phyloP scores from a whole-genome alignment of 2,329 filamentous ascomycete species.

The Zalaria obscura region DNA sequence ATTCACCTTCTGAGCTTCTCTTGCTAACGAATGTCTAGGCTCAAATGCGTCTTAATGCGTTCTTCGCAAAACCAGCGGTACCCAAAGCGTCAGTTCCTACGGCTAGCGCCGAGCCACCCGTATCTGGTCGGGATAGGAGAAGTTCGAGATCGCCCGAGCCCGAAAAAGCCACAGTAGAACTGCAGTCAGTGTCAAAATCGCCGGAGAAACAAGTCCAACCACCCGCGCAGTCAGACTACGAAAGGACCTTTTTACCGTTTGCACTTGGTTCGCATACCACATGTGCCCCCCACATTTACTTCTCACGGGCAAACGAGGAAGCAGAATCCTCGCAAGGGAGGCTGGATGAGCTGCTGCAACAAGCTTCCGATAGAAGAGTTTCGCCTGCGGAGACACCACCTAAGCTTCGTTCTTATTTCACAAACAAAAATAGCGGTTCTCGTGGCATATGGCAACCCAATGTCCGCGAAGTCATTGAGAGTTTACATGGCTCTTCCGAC shows the following conservation, averaged over 20 bases:
- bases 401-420: not conserved
- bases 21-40: not conserved
- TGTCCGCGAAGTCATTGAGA: slow-evolving; percentile 26
- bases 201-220: slow-evolving; percentile 20
- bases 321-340: not conserved
- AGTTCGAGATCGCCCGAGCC: slow-evolving; percentile 12
- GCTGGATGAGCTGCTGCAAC: slow-evolving; percentile 2
- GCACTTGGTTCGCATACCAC: slow-evolving; percentile 59
- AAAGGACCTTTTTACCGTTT: slow-evolving; percentile 67
- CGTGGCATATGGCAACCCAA: slow-evolving; percentile 7
- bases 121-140: slow-evolving; percentile 11
- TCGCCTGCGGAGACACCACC: not conserved
- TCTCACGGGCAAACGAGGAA: slow-evolving; percentile 16
- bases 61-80: slow-evolving; percentile 26
- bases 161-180: slow-evolving; percentile 3
- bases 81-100: not conserved
- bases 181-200: slow-evolving; percentile 6
- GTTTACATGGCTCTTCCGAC: slow-evolving; percentile 24
- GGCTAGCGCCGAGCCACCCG: slow-evolving; percentile 10
- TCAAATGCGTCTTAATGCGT: slow-evolving; percentile 21
- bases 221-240: slow-evolving; percentile 23
- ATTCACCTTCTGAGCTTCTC: not conserved
- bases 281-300: slow-evolving; percentile 47
- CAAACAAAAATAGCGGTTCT: not conserved
- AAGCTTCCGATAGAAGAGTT: not conserved